phyloP scores from a whole-genome alignment of 139 green algal genomes.

The Dunaliella sp. region DNA sequence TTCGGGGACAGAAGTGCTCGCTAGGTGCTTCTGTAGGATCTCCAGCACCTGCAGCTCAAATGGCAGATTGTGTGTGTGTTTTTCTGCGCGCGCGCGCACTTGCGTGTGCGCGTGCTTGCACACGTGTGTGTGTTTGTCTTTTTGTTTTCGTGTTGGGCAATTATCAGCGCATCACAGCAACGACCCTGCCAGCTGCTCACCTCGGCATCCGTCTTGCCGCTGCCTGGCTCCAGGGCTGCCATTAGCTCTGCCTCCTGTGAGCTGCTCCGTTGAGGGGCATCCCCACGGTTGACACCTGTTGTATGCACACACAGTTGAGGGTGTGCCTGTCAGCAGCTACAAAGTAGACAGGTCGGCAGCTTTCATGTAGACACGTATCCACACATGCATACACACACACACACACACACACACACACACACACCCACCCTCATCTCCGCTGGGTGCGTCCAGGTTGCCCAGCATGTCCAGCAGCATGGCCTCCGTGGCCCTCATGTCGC shows the following conservation, averaged over 20 bases:
- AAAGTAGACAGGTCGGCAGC: too few species aligned
- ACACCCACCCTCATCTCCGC: not conserved
- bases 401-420: not conserved
- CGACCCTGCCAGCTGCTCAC: not conserved
- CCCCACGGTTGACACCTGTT: not conserved
- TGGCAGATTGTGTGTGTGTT: not conserved
- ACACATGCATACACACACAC: too few species aligned
- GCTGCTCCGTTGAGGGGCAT: not conserved
- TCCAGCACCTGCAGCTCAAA: not conserved
- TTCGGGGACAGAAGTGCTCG: not conserved
- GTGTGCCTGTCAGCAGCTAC: too few species aligned
- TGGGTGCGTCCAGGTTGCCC: not conserved
- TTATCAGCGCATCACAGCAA: too few species aligned
- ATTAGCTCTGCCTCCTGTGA: not conserved
- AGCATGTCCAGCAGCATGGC: constrained; percentile 20
- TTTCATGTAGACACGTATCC: too few species aligned
- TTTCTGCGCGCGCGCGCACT: not conserved
- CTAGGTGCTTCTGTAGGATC: not conserved
- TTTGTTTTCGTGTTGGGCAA: too few species aligned
- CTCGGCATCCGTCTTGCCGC: not conserved
- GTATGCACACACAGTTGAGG: too few species aligned
- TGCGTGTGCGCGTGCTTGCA: not conserved
- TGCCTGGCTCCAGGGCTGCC: not conserved
- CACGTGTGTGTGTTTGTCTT: not conserved
- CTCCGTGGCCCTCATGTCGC: constrained; percentile 12